A percentile compares a stretch with the other conserved stretches of the same genome.
Conservation (phyloP, 495 filamentous ascomycete genomes). For the Oidiodendron maius region DNA sequence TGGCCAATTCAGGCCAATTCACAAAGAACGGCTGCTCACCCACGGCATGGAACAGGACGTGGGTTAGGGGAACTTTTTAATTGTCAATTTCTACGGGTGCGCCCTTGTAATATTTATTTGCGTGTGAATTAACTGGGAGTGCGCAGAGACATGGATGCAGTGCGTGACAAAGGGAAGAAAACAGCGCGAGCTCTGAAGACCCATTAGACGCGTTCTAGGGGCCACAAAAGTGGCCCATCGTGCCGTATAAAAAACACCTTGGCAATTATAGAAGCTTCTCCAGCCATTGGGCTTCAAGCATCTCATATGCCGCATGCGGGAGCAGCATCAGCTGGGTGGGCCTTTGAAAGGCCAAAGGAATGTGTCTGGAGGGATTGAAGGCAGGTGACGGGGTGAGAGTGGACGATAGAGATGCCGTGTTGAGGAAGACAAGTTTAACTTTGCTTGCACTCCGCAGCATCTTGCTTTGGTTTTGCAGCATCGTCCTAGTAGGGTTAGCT, state of each 20-base stretch:
- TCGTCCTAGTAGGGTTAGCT: constrained; percentile 65
- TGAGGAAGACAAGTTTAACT: constrained; percentile 52
- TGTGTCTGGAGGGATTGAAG: neutral
- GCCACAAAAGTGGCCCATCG: constrained; percentile 5
- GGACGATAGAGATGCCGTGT: neutral
- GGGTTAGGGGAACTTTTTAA: constrained; percentile 12
- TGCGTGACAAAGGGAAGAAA: constrained; percentile 8
- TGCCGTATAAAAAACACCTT: constrained; percentile 9
- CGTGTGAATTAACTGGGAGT: constrained; percentile 3
- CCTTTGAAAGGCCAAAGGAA: neutral
- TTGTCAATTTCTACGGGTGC: constrained; percentile 16
- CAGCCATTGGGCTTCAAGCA: constrained; percentile 9
- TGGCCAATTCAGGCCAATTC: no score
- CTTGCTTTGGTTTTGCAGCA: constrained; percentile 93
- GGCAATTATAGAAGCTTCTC: constrained; percentile 3
- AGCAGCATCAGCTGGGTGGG: neutral
- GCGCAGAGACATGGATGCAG: constrained; percentile 11
- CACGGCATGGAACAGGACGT: no score
- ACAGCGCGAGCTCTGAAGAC: constrained; percentile 7
- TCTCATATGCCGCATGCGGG: constrained; percentile 3
- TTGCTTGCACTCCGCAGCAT: constrained; percentile 99
- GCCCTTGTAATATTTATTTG: constrained; percentile 18
- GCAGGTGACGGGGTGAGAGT: neutral
- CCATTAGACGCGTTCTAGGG: constrained; percentile 22
- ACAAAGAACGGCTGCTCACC: no score